phyloP scores from a whole-genome alignment of 495 filamentous ascomycete genomes.

The Aspergillus avenaceus region DNA sequence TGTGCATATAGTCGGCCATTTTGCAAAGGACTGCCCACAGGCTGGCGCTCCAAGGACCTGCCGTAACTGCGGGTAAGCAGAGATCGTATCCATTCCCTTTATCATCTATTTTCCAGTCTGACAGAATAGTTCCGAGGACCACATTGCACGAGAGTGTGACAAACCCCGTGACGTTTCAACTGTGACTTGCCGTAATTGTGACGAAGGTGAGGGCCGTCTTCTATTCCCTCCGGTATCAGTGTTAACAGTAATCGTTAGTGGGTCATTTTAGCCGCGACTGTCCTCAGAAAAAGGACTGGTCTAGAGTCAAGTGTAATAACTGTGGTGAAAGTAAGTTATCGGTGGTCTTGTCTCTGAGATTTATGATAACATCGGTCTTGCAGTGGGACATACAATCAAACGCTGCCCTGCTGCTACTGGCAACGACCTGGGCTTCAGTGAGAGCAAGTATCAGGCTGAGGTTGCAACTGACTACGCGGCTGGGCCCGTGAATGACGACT shows the following conservation, averaged over 20 bases:
- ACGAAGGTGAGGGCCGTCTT: slow-evolving; percentile 39
- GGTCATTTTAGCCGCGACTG: slow-evolving; percentile 75
- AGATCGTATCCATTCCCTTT: background rate
- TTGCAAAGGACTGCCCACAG: slow-evolving; percentile 76
- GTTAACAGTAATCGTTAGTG: slow-evolving; percentile 20
- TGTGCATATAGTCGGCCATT: slow-evolving; percentile 64
- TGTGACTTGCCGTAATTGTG: slow-evolving; percentile 67
- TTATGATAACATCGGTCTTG: slow-evolving; percentile 11
- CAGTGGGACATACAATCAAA: slow-evolving; percentile 64
- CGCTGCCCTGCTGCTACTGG: slow-evolving; percentile 44
- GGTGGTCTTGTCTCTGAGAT: background rate
- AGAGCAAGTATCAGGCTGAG: slow-evolving; percentile 1
- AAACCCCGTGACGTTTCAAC: slow-evolving; percentile 45
- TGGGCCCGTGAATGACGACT: slow-evolving; percentile 2
- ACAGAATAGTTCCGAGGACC: slow-evolving; percentile 41
- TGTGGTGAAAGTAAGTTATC: slow-evolving; percentile 61
- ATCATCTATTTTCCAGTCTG: slow-evolving; percentile 11
- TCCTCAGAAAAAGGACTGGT: slow-evolving; percentile 69
- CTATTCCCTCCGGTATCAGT: background rate
- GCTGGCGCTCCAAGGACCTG: slow-evolving; percentile 48
- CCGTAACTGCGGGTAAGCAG: slow-evolving; percentile 58
- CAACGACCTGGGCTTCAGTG: background rate
- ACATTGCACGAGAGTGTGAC: slow-evolving; percentile 53
- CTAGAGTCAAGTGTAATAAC: slow-evolving; percentile 69
- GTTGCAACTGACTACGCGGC: too few relatives aligned